Evolutionary conservation across 1,284 basidiomycete species (phyloP).

Genomic region (Pisolithus thermaeus): DNA sequence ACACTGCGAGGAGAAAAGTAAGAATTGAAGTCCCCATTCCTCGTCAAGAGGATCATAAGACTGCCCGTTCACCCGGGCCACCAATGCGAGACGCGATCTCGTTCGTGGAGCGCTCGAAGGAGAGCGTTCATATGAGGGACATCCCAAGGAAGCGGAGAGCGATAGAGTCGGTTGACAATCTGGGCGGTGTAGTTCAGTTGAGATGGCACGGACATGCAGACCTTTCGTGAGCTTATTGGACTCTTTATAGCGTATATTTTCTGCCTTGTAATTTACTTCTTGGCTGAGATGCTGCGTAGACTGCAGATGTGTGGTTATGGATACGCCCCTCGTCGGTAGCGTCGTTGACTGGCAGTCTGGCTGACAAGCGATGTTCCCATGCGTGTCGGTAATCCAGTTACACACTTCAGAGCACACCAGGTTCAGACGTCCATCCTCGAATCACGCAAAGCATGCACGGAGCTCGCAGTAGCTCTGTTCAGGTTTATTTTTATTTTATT

Average conservation of each 20-base stretch:
- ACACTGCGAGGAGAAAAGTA: conserved; percentile 8
- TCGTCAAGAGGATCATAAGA: neutral
- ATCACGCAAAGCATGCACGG: too few species aligned
- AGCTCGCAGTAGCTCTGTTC: too few species aligned
- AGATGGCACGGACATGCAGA: neutral
- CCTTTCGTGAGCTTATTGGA: neutral
- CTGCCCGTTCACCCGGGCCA: neutral
- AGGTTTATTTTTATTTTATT: too few species aligned
- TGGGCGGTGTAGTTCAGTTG: neutral
- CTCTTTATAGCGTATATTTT: neutral
- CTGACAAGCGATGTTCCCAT: too few species aligned
- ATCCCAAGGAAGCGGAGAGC: conserved; percentile 1
- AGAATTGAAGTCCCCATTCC: conserved; percentile 15
- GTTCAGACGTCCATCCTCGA: too few species aligned
- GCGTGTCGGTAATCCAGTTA: too few species aligned
- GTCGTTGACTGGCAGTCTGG: too few species aligned
- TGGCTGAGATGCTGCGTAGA: too few species aligned
- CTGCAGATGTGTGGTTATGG: too few species aligned
- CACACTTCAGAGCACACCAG: too few species aligned
- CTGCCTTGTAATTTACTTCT: too few species aligned
- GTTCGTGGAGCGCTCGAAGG: neutral
- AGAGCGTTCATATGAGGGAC: neutral
- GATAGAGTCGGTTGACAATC: neutral
- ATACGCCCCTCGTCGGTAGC: too few species aligned
- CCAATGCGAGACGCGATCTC: neutral